These are phyloP conservation scores for Plasmopara muralis DNA, from an alignment of 352 stramenopile species.

Conservation along the genomic window DNA sequence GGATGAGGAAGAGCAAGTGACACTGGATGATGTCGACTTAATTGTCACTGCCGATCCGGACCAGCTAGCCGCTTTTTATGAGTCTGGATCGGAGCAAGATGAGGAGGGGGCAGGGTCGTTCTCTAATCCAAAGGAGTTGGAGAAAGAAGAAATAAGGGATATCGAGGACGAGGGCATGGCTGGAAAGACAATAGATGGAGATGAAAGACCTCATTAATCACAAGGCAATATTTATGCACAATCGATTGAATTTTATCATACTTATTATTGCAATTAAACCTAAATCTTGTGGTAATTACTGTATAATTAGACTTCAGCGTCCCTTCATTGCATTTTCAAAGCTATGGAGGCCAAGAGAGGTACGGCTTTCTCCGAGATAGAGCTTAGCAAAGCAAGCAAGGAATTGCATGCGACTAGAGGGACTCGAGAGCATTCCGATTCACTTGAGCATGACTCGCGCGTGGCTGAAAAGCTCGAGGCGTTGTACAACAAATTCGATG, in stretches of 20 bases:
- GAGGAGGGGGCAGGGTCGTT: slow-evolving; percentile 10
- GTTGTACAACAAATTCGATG: slow-evolving; percentile 59
- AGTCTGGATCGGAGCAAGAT: slow-evolving; percentile 42
- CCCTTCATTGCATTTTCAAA: too few species aligned
- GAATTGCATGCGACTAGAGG: slow-evolving; percentile 55
- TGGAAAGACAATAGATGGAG: too few species aligned
- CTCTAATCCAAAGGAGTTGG: too few species aligned
- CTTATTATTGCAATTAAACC: too few species aligned
- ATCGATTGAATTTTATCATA: too few species aligned
- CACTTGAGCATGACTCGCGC: slow-evolving; percentile 55
- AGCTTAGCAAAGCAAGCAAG: slow-evolving; percentile 58
- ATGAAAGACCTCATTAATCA: too few species aligned
- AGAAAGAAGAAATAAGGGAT: too few species aligned
- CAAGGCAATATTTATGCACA: too few species aligned
- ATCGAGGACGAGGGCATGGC: too few species aligned
- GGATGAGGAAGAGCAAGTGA: slow-evolving; percentile 25
- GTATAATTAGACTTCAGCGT: too few species aligned
- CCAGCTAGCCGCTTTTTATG: slow-evolving; percentile 71
- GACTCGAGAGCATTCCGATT: slow-evolving; percentile 53
- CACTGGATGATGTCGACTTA: slow-evolving; percentile 66
- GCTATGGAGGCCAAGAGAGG: slow-evolving; percentile 59
- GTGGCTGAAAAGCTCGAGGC: slow-evolving; percentile 47
- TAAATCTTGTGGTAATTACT: too few species aligned
- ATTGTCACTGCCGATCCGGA: slow-evolving; percentile 52
- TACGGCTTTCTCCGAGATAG: slow-evolving; percentile 40